Base-by-base conservation (phyloP, 1,139 yeast species). In the Eremothecium coryli region DNA sequence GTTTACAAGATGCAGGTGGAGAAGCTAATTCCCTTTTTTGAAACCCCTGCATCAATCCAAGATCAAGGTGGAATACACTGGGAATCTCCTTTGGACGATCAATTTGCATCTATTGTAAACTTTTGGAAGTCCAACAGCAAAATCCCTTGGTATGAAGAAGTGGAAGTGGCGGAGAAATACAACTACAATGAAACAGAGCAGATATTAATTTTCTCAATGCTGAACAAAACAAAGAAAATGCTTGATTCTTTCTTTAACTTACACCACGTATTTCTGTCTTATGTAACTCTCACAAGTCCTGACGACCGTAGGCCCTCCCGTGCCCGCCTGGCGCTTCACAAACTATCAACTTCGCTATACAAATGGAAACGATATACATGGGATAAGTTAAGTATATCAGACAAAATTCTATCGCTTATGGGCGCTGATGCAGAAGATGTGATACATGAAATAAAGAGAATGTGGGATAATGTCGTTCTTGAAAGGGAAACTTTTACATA, bases 11-110 rank as follows among this genome's bases (percentile, higher is more conserved):
- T 41, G 4, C 52, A 60, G 13, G 36, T 58, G 4, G 51, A 65
- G 5, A 76, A 73, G 43, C 63, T 71, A 26, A 67, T 77, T 10
- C 86, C 86, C 0, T 33, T 26, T 29, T 15, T 32, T 31, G 32
- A 37, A 18, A 31, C 35, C 10, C 35, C 30, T 4, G 31, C 15
- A 24, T 5, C 10, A 3, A 24, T 14, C 4, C 23, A 6, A 18
- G 17, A 15, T 17, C 21, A 23, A 20, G 20, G 30, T 11, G 16
- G 27, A 13, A 30, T 30, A 11, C 11, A 23, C 4, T 30, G 33
- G 33, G 30, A 18, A 5, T 23, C 8, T 15, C 33, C 30, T 10
- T 22, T 27, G 4, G 30, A 27, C n/a, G 30, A 27, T 10, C 30
- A 27, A 14, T 27, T 27, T 17, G 20, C 30, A 18, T 27, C 30